Percentiles rank a stretch among this genome's conserved stretches.
Conservation (phyloP, 257 asterid genomes). For the Oldenlandia corymbosa region DNA sequence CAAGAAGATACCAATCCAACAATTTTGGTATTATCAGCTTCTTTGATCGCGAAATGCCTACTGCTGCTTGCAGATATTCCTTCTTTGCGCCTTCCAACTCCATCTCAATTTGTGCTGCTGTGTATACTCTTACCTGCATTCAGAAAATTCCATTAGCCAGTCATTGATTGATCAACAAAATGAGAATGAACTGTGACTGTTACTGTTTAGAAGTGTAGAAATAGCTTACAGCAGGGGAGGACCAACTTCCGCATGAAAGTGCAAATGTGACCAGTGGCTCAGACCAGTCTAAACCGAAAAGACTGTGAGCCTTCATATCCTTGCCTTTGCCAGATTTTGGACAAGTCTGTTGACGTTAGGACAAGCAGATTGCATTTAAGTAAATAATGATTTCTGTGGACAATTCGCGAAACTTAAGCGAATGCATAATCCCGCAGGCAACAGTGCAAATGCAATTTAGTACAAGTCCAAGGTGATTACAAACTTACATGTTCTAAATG, state of each 20-base stretch:
- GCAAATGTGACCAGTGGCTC: slow-evolving; percentile 90
- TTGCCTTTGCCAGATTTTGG: slow-evolving; percentile 46
- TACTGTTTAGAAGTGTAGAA: not conserved
- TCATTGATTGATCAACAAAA: too few relatives aligned
- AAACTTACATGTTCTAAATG: slow-evolving; percentile 68
- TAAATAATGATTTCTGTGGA: not conserved
- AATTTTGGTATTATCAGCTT: slow-evolving; percentile 66
- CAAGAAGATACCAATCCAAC: slow-evolving; percentile 78
- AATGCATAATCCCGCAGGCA: too few relatives aligned
- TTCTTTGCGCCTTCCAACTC: slow-evolving; percentile 67
- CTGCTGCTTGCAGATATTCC: slow-evolving; percentile 69
- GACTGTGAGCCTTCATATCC: slow-evolving; percentile 41
- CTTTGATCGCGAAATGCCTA: slow-evolving; percentile 51
- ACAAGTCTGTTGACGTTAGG: slow-evolving; percentile 40
- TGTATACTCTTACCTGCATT: slow-evolving; percentile 64
- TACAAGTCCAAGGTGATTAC: not conserved
- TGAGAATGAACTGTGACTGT: too few relatives aligned
- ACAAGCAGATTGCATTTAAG: not conserved
- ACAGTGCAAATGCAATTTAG: not conserved
- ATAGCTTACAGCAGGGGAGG: slow-evolving; percentile 84
- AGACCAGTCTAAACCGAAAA: slow-evolving; percentile 74
- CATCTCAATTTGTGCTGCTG: slow-evolving; percentile 54
- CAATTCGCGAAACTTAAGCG: too few relatives aligned
- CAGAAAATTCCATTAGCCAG: not conserved
- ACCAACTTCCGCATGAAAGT: slow-evolving; percentile 87